These are phyloP conservation scores for Colletotrichum liriopes DNA, from an alignment of 2,329 filamentous ascomycete genomes.

Conservation along the genomic window DNA sequence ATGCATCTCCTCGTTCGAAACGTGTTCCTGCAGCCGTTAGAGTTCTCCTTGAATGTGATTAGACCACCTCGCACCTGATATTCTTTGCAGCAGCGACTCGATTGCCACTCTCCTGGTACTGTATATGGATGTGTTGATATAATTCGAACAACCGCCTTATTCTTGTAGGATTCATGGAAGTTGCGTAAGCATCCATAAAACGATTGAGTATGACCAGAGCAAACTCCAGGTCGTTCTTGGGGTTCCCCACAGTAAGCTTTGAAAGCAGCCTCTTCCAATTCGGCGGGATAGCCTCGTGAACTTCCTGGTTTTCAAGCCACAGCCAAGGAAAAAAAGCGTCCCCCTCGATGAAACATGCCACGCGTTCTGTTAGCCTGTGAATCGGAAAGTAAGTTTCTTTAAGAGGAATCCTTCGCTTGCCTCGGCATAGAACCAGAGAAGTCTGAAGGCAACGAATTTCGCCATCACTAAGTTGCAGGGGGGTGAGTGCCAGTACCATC, in stretches of 20 bases:
- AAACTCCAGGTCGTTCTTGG: constrained; percentile 20
- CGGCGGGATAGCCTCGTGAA: constrained; percentile 7
- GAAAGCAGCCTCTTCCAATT: constrained; percentile 29
- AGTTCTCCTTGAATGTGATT: neutral
- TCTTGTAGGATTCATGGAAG: constrained; percentile 1
- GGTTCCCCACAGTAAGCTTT: constrained; percentile 19
- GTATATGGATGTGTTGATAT: constrained; percentile 11
- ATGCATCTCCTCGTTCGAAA: neutral
- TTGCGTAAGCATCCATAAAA: neutral
- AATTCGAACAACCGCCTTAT: constrained; percentile 1
- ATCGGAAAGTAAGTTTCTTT: neutral
- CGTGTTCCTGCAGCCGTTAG: neutral
- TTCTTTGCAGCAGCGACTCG: constrained; percentile 5
- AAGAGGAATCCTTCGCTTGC: neutral
- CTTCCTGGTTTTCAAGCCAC: constrained; percentile 10
- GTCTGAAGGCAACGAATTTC: neutral
- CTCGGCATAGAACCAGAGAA: neutral
- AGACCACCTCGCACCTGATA: neutral
- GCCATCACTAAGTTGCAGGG: neutral
- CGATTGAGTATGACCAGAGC: constrained; percentile 18
- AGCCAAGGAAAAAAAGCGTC: constrained; percentile 31
- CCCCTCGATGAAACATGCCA: neutral
- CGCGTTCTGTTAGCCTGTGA: neutral
- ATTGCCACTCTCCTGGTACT: neutral
- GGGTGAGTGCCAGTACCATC: neutral